Conservation (phyloP, 2,329 filamentous ascomycete genomes). For the Alternaria brassicae region DNA sequence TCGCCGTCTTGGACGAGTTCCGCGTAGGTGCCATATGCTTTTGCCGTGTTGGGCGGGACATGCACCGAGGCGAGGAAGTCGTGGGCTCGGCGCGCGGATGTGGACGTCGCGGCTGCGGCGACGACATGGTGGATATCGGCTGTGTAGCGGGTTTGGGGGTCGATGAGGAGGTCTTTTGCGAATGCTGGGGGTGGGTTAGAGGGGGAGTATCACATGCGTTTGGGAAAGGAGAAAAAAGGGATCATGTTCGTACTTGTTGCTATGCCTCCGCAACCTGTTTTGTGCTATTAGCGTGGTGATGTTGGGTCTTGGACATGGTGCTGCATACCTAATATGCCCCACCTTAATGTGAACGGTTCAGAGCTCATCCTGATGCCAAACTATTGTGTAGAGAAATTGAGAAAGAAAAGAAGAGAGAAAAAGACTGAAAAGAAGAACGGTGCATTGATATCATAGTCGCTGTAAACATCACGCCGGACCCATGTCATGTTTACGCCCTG, state of each 20-base stretch:
- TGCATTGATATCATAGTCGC: not conserved
- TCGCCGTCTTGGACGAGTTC: slow-evolving; percentile 79
- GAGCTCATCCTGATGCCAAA: slow-evolving; percentile 19
- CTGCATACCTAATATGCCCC: slow-evolving; percentile 35
- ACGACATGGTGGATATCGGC: slow-evolving; percentile 77
- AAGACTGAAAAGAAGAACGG: not conserved
- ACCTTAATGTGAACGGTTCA: slow-evolving; percentile 29
- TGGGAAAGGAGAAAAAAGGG: no score
- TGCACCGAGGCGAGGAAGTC: slow-evolving; percentile 75
- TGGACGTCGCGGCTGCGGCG: slow-evolving; percentile 82
- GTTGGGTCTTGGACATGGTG: not conserved
- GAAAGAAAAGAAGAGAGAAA: not conserved
- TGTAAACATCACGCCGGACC: not conserved
- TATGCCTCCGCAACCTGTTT: slow-evolving; percentile 61
- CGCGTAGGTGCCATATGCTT: slow-evolving; percentile 80
- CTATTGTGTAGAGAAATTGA: not conserved
- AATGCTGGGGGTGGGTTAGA: slow-evolving; percentile 61
- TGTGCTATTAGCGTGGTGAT: slow-evolving; percentile 25
- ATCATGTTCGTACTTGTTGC: slow-evolving; percentile 29
- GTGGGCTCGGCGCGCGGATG: slow-evolving; percentile 70
- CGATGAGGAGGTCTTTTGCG: slow-evolving; percentile 79
- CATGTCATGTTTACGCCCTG: not conserved
- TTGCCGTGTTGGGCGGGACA: slow-evolving; percentile 67
- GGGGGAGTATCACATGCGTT: no score
- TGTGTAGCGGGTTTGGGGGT: slow-evolving; percentile 73